Base-by-base conservation (phyloP, 208 protist genomes). In the Leishmania turanica region DNA sequence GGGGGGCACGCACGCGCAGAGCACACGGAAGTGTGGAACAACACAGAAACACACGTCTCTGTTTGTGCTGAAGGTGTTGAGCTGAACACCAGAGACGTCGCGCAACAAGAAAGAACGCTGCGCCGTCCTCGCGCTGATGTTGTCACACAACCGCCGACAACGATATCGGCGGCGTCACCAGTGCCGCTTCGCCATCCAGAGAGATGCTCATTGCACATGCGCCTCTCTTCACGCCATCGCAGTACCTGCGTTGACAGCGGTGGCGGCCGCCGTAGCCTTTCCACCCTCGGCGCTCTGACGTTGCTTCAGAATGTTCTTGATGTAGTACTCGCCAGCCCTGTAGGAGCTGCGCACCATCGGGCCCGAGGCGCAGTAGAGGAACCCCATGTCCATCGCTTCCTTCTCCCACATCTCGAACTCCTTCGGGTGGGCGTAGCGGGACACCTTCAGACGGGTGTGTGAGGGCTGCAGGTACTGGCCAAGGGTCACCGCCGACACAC, bases 391-490 rank as follows among this genome's bases (percentile, higher is more conserved):
- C 72, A 98, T 64, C 69, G 97, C 98, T 88, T 99, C 97, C 80
- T 95, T 82, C 80, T 95, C 88, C 96, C 96, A 99, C 87, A 98
- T 95, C 62, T 99, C 95, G 89, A 99, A 99, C 84, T 99, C 93
- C 69, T 97, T 99, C 11, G 98, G 98, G 71, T 98, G 93, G 13
- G 99, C 98, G 79, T 99, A 99, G 69, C 95, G 96, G 17, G 89
- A 88, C 21, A 99, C 99, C 87, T 99, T 99, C 90, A 99, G 98
- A 58, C 99, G 99, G 54, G 92, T 97, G 66, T 93, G 93, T 17
- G 96, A 95, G 34, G 99, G 99, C 77, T 98, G 97, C 70, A 99
- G 90, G 85, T 99, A 99, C 88, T 99, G 99, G 1, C 99, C 98
- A 15, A 99, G 87, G 3, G 98, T 99, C 49, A 99, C 84, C 3